A percentile compares a stretch with the other conserved stretches of the same genome.
Conservation (phyloP, 202 grass and related monocot genomes). For the Setaria viridis region DNA sequence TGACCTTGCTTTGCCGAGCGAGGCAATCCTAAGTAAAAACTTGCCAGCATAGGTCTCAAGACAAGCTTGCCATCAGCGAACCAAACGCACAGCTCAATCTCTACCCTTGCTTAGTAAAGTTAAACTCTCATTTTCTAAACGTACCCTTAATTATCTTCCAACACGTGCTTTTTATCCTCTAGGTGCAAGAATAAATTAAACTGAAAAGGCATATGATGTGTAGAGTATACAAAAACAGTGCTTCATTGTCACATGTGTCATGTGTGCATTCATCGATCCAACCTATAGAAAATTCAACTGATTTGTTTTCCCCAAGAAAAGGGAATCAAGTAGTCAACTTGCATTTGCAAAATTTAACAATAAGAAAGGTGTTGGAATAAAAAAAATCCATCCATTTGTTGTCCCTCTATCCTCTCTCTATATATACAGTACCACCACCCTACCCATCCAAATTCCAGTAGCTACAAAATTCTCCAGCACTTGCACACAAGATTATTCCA, state of each 20-base stretch:
- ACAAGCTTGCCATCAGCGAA: no score
- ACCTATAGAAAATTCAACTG: neutral
- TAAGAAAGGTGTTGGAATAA: neutral
- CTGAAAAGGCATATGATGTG: no score
- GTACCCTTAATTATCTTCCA: no score
- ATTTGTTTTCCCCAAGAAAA: neutral
- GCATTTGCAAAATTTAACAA: neutral
- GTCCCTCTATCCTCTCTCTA: neutral
- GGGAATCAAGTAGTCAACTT: neutral
- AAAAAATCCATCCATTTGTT: neutral
- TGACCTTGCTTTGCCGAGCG: no score
- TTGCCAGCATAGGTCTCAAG: no score
- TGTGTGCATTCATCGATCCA: neutral
- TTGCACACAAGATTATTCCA: neutral
- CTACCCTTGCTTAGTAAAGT: no score
- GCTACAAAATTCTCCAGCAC: neutral
- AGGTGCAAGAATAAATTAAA: no score
- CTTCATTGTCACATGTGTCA: neutral
- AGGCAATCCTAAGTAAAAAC: no score
- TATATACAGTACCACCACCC: neutral
- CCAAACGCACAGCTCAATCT: no score
- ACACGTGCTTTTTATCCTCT: no score
- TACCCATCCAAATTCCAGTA: neutral
- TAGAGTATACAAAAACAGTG: neutral
- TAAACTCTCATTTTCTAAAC: no score